Base-by-base conservation (phyloP, 2,329 filamentous ascomycete species). In the Neonectria punicea region DNA sequence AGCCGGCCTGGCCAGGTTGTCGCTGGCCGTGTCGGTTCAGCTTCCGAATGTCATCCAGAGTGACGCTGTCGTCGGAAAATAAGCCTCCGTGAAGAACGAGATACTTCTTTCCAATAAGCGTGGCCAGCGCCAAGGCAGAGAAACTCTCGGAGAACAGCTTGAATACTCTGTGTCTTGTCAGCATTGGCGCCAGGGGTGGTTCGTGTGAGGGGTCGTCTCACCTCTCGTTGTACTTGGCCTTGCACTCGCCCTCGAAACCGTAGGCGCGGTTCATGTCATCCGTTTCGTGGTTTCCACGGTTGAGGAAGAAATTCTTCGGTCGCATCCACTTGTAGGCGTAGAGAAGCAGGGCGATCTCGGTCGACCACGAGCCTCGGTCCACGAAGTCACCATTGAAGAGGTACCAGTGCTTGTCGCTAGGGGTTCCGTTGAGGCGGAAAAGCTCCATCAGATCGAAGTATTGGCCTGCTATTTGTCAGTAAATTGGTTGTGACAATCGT, bases 181-280 rank as follows among this genome's bases (percentile, higher is more conserved):
- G 65, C 30, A 63, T 25, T 7, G 3, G n/a, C 10, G n/a, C 5
- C 34, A 20, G 1, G 20, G 9, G 14, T 13, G 9, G 14, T 13
- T 13, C 18, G 13, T n/a, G 7, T 16, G 7, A 9, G 30, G n/a
- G 58, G 44, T n/a, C 25, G 11, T 71, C 78, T 63, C 73, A 83
- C 83, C 84, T 91, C 81, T 97, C 96, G 78, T 93, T 98, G 82
- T 99, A 99, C 83, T 99, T 99, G 73, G 93, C 93, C 80, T 95
- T 96, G 85, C 96, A 98, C 80, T 99, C 96, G 77, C 96, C 96
- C 80, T 99, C 96, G 75, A 99, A 99, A 18, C 96, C 96, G 78
- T 99, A 99, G 58, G 96, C 94, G 71, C 93, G 90, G 85, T 99
- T 99, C 96, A 99, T 99, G 80, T 98, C 95, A 78, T 98, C 95